Evolutionary conservation across 495 filamentous ascomycete species (phyloP).

Genomic region (Xylaria sp.): DNA sequence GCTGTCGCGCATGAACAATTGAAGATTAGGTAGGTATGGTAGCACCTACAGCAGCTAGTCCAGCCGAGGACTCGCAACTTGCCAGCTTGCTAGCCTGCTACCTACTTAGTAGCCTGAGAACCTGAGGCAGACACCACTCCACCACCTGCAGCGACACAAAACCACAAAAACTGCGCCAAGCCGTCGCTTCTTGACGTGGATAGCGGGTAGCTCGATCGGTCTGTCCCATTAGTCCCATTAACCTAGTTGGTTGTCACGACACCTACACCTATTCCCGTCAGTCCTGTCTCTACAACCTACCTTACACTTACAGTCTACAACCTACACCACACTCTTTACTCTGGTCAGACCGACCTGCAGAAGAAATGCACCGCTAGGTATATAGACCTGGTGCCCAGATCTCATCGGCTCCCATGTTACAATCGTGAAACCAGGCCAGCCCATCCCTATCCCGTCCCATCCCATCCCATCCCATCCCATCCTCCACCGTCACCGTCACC

Average conservation of each 20-base stretch:
- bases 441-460: constrained; percentile 6
- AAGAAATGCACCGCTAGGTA: constrained; percentile 38
- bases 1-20: not conserved
- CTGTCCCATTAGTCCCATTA: constrained; percentile 1
- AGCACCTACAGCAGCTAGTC: not conserved
- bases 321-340: constrained; percentile 18
- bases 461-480: constrained; percentile 24
- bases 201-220: constrained; percentile 9
- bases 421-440: constrained; percentile 30
- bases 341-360: not conserved
- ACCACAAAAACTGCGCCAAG: constrained; percentile 19
- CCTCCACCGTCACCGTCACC: constrained; percentile 18
- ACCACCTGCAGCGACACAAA: constrained; percentile 14
- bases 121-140: not conserved
- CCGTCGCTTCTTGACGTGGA: constrained; percentile 21
- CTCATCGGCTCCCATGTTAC: constrained; percentile 37
- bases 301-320: too few species aligned
- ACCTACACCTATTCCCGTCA: not conserved
- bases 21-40: too few species aligned
- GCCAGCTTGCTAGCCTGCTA: too few species aligned
- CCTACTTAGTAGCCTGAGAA: too few species aligned
- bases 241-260: not conserved
- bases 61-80: not conserved
- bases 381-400: constrained; percentile 38
- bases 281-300: too few species aligned